Evolutionary conservation across 768 basidiomycete species (phyloP).

Genomic region (Trametes gibbosa): DNA sequence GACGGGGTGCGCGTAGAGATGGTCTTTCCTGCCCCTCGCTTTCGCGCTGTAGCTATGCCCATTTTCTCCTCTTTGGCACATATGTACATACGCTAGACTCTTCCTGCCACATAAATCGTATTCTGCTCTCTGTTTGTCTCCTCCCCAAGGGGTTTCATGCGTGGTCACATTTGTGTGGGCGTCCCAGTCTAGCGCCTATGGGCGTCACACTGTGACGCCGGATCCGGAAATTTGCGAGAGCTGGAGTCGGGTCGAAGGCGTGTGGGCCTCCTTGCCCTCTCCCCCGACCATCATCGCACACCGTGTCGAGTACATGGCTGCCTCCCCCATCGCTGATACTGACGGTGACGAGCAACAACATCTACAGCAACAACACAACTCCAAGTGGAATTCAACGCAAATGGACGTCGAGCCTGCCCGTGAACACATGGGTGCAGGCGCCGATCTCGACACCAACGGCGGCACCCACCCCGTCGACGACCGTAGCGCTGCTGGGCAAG

Average conservation of each 20-base stretch:
- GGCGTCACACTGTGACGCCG: not conserved
- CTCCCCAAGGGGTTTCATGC: too few species aligned
- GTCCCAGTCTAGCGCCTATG: not conserved
- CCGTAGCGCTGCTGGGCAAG: constrained; percentile 14
- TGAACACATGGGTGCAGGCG: constrained; percentile 21
- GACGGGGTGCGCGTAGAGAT: not conserved
- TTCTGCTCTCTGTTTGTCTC: too few species aligned
- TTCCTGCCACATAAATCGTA: not conserved
- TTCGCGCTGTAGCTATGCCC: constrained; percentile 12
- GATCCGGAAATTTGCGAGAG: constrained; percentile 6
- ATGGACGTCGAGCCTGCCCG: constrained; percentile 21
- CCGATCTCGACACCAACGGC: constrained; percentile 21
- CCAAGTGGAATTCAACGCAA: constrained; percentile 20
- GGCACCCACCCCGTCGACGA: constrained; percentile 24
- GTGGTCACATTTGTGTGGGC: not conserved
- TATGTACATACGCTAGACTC: constrained; percentile 4
- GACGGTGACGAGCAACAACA: constrained; percentile 4
- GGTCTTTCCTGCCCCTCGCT: not conserved
- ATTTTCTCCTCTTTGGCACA: not conserved
- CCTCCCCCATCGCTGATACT: constrained; percentile 20
- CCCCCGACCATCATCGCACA: constrained; percentile 2
- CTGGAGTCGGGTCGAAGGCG: not conserved
- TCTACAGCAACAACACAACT: not conserved
- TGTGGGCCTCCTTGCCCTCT: not conserved
- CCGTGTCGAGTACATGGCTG: constrained; percentile 15